Conservation (phyloP, 2,329 filamentous ascomycete genomes). For the Colletotrichum theobromicola region DNA sequence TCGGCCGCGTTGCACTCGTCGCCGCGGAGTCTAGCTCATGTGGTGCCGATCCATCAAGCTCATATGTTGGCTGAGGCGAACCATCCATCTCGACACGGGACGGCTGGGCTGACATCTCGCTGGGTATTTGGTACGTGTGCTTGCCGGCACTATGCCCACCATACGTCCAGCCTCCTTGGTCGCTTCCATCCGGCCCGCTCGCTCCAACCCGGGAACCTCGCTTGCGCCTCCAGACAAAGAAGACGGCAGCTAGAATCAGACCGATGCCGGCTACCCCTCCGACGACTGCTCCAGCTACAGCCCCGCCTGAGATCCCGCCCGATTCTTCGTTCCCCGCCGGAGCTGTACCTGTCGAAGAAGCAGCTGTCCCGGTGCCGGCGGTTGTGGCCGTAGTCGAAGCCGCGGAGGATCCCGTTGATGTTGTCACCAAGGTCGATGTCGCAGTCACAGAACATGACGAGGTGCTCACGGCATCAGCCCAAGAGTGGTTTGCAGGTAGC, state of each 20-base stretch:
- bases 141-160: background rate
- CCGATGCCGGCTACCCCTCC: background rate
- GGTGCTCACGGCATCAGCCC: background rate
- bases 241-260: background rate
- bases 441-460: background rate
- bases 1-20: background rate
- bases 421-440: background rate
- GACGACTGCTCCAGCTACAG: background rate
- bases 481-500: background rate
- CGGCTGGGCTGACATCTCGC: background rate
- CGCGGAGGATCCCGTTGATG: accelerated
- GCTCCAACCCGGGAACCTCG: accelerated
- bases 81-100: background rate
- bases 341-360: background rate
- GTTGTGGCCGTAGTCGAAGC: background rate
- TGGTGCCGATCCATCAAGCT: background rate
- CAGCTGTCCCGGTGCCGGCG: background rate
- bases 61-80: background rate
- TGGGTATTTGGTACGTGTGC: background rate
- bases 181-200: background rate
- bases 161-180: background rate
- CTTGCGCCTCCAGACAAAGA: background rate
- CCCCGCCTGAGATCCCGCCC: background rate
- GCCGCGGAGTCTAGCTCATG: background rate
- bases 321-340: background rate